Evolutionary conservation across 108 stramenopile genomes (phyloP).

Genomic region (Pseudonitzschia delicatissima): DNA sequence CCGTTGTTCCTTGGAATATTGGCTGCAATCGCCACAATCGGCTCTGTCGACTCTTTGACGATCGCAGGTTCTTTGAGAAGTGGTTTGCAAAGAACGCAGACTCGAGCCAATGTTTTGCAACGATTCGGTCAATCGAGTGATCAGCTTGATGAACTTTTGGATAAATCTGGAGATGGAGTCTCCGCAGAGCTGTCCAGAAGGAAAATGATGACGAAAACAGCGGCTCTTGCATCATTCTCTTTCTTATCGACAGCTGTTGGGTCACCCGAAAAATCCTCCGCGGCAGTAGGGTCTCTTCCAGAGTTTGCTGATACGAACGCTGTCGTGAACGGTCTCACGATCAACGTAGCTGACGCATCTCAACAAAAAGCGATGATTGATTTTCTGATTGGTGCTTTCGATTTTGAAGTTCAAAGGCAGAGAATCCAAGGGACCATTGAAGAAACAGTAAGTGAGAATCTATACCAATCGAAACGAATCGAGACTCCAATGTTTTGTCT

Average conservation of each 20-base stretch:
- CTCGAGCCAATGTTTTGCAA: background rate
- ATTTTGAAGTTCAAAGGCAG: slow-evolving; percentile 37
- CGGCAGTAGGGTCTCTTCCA: slow-evolving; percentile 62
- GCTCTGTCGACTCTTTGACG: background rate
- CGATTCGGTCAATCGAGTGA: background rate
- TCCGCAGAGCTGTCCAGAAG: background rate
- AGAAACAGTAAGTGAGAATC: slow-evolving; percentile 32
- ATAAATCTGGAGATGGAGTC: no score
- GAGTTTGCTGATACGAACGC: slow-evolving; percentile 69
- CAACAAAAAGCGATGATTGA: slow-evolving; percentile 66
- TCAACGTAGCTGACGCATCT: slow-evolving; percentile 59
- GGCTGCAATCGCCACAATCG: background rate
- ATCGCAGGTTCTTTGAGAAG: background rate
- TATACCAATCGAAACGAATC: background rate
- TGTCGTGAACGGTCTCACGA: slow-evolving; percentile 61
- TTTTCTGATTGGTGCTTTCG: slow-evolving; percentile 65
- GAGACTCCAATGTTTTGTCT: background rate
- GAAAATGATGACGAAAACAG: slow-evolving; percentile 22
- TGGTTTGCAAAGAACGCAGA: background rate
- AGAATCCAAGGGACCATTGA: slow-evolving; percentile 32
- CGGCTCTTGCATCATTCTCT: slow-evolving; percentile 19
- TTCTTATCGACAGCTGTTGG: background rate
- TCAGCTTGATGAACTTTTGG: background rate
- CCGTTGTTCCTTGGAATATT: background rate
- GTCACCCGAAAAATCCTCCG: background rate